Evolutionary conservation across 2,329 filamentous ascomycete genomes (phyloP).

Genomic region (Pseudocercospora ulei): DNA sequence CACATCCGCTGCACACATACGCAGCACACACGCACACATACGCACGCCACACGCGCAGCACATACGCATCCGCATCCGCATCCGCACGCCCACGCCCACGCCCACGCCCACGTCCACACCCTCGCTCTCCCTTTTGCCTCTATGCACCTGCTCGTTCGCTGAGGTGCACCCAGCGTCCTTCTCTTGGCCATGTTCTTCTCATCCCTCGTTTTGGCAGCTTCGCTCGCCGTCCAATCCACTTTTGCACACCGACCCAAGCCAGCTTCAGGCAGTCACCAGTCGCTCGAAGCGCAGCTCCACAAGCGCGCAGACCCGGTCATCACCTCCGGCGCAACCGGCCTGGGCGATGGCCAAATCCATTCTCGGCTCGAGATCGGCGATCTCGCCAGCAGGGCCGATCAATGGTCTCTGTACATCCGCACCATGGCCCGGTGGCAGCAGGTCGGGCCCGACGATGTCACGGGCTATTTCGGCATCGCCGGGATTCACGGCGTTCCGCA

Average conservation of each 20-base stretch:
- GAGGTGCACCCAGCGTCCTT: slow-evolving; percentile 1
- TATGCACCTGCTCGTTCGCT: slow-evolving; percentile 6
- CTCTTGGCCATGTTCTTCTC: slow-evolving; percentile 13
- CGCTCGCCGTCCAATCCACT: slow-evolving; percentile 6
- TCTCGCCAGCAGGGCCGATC: slow-evolving; percentile 17
- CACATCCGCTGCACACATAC: too few relatives aligned
- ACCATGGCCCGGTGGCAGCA: slow-evolving; percentile 18
- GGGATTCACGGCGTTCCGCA: slow-evolving; percentile 30
- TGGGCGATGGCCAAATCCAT: slow-evolving; percentile 18
- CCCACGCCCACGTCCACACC: too few relatives aligned
- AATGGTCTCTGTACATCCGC: slow-evolving; percentile 22
- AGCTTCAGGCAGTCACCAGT: slow-evolving; percentile 13
- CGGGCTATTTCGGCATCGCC: slow-evolving; percentile 19
- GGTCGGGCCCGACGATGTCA: slow-evolving; percentile 10
- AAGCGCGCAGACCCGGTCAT: slow-evolving; percentile 17
- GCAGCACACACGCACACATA: too few relatives aligned
- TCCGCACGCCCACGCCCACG: too few relatives aligned
- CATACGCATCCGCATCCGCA: too few relatives aligned
- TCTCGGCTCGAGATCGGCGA: slow-evolving; percentile 21
- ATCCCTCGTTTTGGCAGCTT: slow-evolving; percentile 13
- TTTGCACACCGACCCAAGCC: slow-evolving; percentile 12
- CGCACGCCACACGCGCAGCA: too few relatives aligned
- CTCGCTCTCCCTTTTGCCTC: too few relatives aligned
- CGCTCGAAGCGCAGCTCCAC: slow-evolving; percentile 6
- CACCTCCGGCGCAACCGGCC: slow-evolving; percentile 19